Conservation (phyloP, 305 asterid genomes). For the Withania somnifera region DNA sequence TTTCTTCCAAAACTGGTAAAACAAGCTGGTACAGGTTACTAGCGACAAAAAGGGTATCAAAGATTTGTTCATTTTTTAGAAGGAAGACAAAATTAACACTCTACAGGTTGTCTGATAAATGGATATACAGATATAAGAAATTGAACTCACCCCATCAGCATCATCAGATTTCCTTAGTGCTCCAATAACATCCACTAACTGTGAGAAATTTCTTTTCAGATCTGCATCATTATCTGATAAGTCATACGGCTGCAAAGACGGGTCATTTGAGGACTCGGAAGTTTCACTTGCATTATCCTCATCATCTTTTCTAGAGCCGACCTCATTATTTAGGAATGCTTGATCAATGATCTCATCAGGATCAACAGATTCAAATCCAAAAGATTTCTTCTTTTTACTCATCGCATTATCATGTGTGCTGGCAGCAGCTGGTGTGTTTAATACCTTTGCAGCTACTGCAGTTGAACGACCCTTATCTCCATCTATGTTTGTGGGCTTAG, state of each 20-base stretch:
- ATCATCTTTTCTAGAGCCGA: constrained; percentile 36
- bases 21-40: neutral
- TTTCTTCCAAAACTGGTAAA: no score
- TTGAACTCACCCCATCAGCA: constrained; percentile 73
- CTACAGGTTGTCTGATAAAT: neutral
- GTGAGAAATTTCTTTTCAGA: constrained; percentile 59
- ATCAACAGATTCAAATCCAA: constrained; percentile 38
- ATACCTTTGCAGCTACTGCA: constrained; percentile 18
- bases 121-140: neutral
- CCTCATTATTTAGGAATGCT: constrained; percentile 36
- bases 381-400: constrained; percentile 29
- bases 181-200: constrained; percentile 85
- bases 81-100: neutral
- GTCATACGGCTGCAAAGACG: constrained; percentile 79
- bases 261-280: constrained; percentile 51
- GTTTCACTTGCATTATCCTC: constrained; percentile 57
- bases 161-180: constrained; percentile 90
- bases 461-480: constrained; percentile 22
- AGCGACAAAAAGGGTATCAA: neutral
- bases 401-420: constrained; percentile 15
- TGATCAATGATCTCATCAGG: constrained; percentile 93
- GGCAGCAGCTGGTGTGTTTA: constrained; percentile 20
- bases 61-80: neutral
- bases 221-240: constrained; percentile 77
- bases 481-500: constrained; percentile 14